A percentile compares a stretch with the other conserved stretches of the same genome.
Conservation (phyloP, 495 filamentous ascomycete genomes). For the Penicillium longicatenatum region DNA sequence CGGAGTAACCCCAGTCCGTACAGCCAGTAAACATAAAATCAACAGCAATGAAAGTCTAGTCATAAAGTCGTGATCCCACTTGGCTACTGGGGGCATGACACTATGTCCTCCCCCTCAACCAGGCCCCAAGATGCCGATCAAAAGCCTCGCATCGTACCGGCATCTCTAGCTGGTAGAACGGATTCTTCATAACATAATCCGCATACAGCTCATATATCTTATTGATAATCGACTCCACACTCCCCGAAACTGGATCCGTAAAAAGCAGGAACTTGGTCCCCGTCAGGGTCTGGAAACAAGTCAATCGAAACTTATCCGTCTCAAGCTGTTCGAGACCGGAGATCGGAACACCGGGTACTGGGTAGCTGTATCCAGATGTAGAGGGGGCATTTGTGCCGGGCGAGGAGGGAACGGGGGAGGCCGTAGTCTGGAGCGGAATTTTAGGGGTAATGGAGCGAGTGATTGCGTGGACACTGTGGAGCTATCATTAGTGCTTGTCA, state of each 20-base stretch:
- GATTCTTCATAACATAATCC: slow-evolving; percentile 99
- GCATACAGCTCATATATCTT: slow-evolving; percentile 93
- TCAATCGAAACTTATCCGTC: slow-evolving; percentile 85
- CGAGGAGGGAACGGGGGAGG: slow-evolving; percentile 34
- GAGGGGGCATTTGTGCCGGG: slow-evolving; percentile 25
- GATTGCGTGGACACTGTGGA: slow-evolving; percentile 77
- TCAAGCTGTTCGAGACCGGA: slow-evolving; percentile 89
- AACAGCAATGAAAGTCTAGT: slow-evolving; percentile 21
- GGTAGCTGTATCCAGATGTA: slow-evolving; percentile 38
- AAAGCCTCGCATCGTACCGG: slow-evolving; percentile 93
- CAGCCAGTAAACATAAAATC: slow-evolving; percentile 7
- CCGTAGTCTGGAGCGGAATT: slow-evolving; percentile 33
- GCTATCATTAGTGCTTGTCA: neutral
- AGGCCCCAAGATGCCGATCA: slow-evolving; percentile 72
- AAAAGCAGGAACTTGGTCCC: slow-evolving; percentile 96
- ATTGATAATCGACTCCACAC: slow-evolving; percentile 77
- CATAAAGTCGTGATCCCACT: slow-evolving; percentile 33
- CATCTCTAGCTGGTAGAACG: slow-evolving; percentile 98
- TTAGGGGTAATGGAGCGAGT: slow-evolving; percentile 74
- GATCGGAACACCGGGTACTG: slow-evolving; percentile 48
- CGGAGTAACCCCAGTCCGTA: slow-evolving; percentile 9
- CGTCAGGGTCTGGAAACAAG: slow-evolving; percentile 92
- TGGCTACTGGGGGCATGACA: neutral
- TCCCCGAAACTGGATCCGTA: slow-evolving; percentile 87
- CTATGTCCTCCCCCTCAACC: slow-evolving; percentile 43